Base-by-base conservation (phyloP, 495 filamentous ascomycete genomes). In the Haplographium delicatum region DNA sequence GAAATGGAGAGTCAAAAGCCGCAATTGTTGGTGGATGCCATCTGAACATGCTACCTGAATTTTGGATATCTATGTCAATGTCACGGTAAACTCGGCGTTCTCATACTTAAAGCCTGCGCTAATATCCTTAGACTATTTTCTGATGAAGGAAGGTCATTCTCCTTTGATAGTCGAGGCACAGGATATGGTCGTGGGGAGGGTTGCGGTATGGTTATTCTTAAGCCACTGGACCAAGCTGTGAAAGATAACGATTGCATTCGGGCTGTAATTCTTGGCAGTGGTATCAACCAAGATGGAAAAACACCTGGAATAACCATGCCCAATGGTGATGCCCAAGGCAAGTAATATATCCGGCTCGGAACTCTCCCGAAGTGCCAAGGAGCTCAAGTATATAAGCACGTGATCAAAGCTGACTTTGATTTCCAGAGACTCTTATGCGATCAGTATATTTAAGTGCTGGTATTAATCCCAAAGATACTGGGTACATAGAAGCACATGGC, bases 171-270 rank as follows among this genome's bases (percentile, higher is more conserved):
- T 2, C 50, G 66, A 8, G 85, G 80, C n/a, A 72, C 80, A 46
- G 85, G 85, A 0, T 89, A 83, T 57, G 84, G 68, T 0, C 73
- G 84, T 15, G 86, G 73, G 4, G 85, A 89, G 56, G 85, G 75
- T 2, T 68, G 79, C 13, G 75, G 68, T 33, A 71, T 75, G 33
- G 49, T 87, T 1, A 67, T 79, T 19, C 57, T 89, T 20, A 89
- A 88, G 63, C 69, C 68, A 6, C 67, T 87, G 3, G 61, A 67
- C 20, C 74, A 81, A 44, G 85, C 78, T 22, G 61, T 76, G 45
- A 66, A 58, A 47, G 76, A 77, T 51, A 74, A 74, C 23, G 74
- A 81, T 49, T 71, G 72, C 3, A 80, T 88, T 41, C 69, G 80
- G 44, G 78, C 78, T 7, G 71, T 88, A 18, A 81, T 89, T 44